Evolutionary conservation across 164 flowering plant genomes (phyloP), one percentile per base, ranked within the genome.

Genomic region (Buxus sempervirens): DNA sequence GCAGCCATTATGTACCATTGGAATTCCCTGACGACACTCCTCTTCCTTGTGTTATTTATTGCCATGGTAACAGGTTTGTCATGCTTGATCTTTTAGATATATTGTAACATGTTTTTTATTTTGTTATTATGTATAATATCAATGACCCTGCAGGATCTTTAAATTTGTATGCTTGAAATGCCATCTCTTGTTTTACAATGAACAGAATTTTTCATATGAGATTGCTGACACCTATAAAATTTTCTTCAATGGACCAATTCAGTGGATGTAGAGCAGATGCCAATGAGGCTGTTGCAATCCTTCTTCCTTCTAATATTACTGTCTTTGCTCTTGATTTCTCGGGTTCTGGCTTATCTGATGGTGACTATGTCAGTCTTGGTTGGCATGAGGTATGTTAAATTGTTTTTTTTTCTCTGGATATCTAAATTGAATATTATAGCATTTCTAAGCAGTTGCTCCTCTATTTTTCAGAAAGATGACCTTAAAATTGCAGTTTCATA

Each of bases 241-340:
- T 61, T 0, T 41, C 21, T 64, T 14, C 19, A 32, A 13, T 76
- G 75, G 49, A 38, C 54, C 64, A 42, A 62, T 76, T 67, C 86
- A 93, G 98, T 81, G 98, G 98, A 53, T 89, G 98, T 72, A 82
- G 98, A 66, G 91, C 97, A 68, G 98, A 93, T 83, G 98, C 97
- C 49, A 93, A 88, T 82, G 98, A 93, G 81, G 97, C 96, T 62
- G 98, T 91, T 68, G 84, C 81, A 10, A 76, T 89, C 74, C 85
- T 93, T 73, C 91, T 93, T 76, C 98, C 98, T 70, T 88, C 88
- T 68, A 91, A 91, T 75, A 94, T 94, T 62, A 90, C 98, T 58
- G 88, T 94, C 58, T 94, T 94, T 67, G 85, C 96, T 64, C 96
- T 94, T 77, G 98, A 94, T 78, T 94, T 94, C 74, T 91, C 98